These are phyloP conservation scores for Sporothrix curviconia DNA, from an alignment of 2,329 filamentous ascomycete species.

Conservation along the genomic window DNA sequence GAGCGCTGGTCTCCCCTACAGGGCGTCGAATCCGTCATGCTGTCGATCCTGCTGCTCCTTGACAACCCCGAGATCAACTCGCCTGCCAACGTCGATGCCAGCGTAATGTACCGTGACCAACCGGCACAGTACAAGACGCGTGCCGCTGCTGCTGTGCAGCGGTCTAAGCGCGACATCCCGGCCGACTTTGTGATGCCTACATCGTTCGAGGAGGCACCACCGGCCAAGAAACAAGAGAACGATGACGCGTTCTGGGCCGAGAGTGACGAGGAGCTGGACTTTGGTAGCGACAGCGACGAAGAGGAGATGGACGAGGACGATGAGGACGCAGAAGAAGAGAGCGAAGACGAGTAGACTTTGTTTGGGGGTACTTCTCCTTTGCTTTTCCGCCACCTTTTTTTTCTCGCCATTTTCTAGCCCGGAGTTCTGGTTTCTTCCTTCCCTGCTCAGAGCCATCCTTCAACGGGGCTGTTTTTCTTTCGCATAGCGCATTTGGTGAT, in stretches of 20 bases:
- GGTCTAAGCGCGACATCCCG: conserved; percentile 74
- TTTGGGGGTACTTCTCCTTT: not conserved
- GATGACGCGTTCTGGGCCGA: conserved; percentile 81
- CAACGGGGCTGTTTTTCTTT: not conserved
- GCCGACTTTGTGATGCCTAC: conserved; percentile 76
- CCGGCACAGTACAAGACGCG: conserved; percentile 61
- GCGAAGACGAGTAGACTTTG: conserved; percentile 33
- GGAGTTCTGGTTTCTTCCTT: not conserved
- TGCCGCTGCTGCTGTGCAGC: conserved; percentile 63
- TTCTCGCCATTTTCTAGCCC: not conserved
- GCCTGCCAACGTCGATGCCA: conserved; percentile 89
- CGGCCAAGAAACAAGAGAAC: conserved; percentile 56
- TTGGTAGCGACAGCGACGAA: conserved; percentile 62
- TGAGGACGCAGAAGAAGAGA: conserved; percentile 50
- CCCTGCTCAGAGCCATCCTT: not conserved
- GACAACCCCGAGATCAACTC: conserved; percentile 92
- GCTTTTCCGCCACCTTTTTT: not conserved
- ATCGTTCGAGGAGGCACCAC: conserved; percentile 54
- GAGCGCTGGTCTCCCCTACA: conserved; percentile 95
- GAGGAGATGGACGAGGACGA: conserved; percentile 54
- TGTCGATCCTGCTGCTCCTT: conserved; percentile 83
- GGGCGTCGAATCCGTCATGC: conserved; percentile 88
- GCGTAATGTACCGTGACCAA: conserved; percentile 74
- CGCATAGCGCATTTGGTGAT: conserved; percentile 7
- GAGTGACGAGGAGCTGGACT: conserved; percentile 69